Conservation (phyloP, 192 early-diverging fungal species). For the Oehlia diaphana region DNA sequence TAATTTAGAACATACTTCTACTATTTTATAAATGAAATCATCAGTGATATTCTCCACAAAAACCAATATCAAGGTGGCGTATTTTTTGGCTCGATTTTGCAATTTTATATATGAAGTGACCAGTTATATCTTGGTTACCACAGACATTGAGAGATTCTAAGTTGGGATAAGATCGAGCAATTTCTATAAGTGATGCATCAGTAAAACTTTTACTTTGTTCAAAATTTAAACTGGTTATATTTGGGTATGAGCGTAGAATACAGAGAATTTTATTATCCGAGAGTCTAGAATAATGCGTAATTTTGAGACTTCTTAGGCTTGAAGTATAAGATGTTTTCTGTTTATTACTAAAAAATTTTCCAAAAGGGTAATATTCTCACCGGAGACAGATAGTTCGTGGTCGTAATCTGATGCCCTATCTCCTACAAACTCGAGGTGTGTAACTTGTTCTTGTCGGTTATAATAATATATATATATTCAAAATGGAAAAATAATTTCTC, state of each 20-base stretch:
- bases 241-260: neutral
- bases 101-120: conserved; percentile 6
- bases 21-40: neutral
- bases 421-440: conserved; percentile 4
- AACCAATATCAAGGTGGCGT: neutral
- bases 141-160: neutral
- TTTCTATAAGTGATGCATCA: conserved; percentile 9
- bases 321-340: conserved; percentile 1
- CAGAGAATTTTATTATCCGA: conserved; percentile 15
- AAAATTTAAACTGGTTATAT: conserved; percentile 1
- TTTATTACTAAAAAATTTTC: conserved; percentile 8
- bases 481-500: neutral
- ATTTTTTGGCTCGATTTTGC: conserved; percentile 19
- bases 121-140: too few relatives aligned
- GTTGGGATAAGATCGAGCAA: neutral
- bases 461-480: neutral
- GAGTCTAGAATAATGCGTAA: conserved; percentile 20
- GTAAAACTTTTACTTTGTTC: conserved; percentile 13
- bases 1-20: conserved; percentile 25
- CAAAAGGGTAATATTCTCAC: conserved; percentile 9
- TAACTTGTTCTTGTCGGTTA: neutral
- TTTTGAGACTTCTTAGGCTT: conserved; percentile 5
- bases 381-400: neutral
- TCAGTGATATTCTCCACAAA: neutral
- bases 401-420: conserved; percentile 8